phyloP scores from a whole-genome alignment of 2,329 filamentous ascomycete species.

The Celoporthe dispersa region DNA sequence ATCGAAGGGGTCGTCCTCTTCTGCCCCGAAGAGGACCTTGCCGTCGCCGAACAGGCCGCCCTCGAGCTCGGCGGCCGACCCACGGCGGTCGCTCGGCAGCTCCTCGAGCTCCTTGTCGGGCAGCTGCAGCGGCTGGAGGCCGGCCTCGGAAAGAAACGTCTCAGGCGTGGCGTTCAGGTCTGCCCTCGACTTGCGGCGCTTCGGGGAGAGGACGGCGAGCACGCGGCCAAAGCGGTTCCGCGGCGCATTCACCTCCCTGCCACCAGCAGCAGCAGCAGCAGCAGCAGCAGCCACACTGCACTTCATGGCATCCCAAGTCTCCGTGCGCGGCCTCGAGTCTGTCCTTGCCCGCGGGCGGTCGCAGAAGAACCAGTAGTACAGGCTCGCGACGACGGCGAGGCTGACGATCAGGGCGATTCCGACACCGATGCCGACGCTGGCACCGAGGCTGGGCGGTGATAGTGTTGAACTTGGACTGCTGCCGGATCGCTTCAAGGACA shows the following conservation, averaged over 20 bases:
- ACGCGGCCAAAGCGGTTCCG: conserved; percentile 21
- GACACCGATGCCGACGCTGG: conserved; percentile 18
- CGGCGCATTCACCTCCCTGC: conserved; percentile 10
- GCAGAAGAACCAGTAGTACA: conserved; percentile 19
- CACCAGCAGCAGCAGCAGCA: neutral
- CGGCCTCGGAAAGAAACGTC: conserved; percentile 30
- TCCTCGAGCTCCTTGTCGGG: conserved; percentile 44
- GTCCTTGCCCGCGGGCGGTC: conserved; percentile 1
- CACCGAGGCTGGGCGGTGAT: conserved; percentile 15
- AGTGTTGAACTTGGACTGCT: neutral
- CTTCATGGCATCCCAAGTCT: conserved; percentile 20
- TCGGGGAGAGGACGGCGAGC: conserved; percentile 23
- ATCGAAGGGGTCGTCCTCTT: conserved; percentile 55
- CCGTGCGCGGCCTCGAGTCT: conserved; percentile 5
- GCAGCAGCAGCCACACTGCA: neutral
- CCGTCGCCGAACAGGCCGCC: conserved; percentile 42
- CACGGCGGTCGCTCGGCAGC: conserved; percentile 46
- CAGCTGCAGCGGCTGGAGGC: conserved; percentile 9
- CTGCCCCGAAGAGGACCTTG: conserved; percentile 45
- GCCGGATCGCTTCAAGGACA: conserved; percentile 5
- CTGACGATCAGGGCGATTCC: conserved; percentile 19
- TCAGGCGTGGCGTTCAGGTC: conserved; percentile 39
- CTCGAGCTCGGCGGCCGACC: conserved; percentile 55
- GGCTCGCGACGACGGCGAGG: conserved; percentile 12
- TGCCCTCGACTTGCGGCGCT: conserved; percentile 38